These are phyloP conservation scores for Powellomyces hirtus DNA, from an alignment of 192 early-diverging fungal genomes.

Conservation along the genomic window DNA sequence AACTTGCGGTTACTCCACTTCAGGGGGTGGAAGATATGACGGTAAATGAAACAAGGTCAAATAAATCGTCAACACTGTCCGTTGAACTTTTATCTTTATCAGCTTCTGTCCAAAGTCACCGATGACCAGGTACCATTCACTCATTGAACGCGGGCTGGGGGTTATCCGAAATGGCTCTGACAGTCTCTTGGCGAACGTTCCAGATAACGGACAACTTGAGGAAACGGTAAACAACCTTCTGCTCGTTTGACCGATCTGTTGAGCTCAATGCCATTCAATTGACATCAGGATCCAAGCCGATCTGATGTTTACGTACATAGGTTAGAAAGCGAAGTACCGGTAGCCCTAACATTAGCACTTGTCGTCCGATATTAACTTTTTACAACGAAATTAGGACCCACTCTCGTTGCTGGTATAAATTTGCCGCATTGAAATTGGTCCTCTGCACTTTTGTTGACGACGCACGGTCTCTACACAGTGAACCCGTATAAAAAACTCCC, in stretches of 20 bases:
- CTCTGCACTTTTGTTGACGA: no score
- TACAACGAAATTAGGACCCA: slow-evolving; percentile 63
- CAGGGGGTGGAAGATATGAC: slow-evolving; percentile 62
- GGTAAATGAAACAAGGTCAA: background rate
- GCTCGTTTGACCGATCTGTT: background rate
- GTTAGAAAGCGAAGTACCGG: no score
- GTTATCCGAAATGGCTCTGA: no score
- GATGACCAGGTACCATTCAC: slow-evolving; percentile 66
- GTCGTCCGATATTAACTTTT: no score
- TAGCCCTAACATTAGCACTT: no score
- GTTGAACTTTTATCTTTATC: slow-evolving; percentile 65
- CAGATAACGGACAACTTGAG: slow-evolving; percentile 88
- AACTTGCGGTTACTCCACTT: background rate
- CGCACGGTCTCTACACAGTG: slow-evolving; percentile 68
- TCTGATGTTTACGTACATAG: slow-evolving; percentile 87
- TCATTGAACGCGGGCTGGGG: no score
- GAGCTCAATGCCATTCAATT: background rate
- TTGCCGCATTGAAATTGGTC: background rate
- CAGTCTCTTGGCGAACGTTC: no score
- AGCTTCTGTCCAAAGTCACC: slow-evolving; percentile 79
- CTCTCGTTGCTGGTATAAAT: slow-evolving; percentile 49
- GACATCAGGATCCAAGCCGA: slow-evolving; percentile 48
- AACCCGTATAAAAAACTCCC: slow-evolving; percentile 97
- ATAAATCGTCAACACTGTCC: background rate
- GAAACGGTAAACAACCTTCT: slow-evolving; percentile 58